Base-by-base conservation (phyloP, 2,329 filamentous ascomycete genomes). In the Geoglossum cookeanum region DNA sequence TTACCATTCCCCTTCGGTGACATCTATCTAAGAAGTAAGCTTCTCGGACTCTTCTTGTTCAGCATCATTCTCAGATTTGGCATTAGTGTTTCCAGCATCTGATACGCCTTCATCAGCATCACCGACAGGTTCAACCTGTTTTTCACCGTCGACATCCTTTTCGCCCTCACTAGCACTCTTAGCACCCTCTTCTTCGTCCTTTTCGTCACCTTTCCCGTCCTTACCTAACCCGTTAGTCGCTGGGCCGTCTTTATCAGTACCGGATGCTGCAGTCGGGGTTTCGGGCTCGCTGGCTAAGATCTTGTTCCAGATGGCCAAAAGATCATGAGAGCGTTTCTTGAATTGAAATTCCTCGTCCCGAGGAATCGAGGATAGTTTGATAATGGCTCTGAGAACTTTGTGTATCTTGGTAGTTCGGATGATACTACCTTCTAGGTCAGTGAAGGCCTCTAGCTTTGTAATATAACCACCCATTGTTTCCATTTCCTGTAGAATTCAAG, bases 371-470 rank as follows among this genome's bases (percentile, higher is more conserved):
- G 83, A 78, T 7, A 98, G 76, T 74, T 95, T 96, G 65, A 96
- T 75, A 62, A 98, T 92, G 3, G 85, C 89, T 74, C 94, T 95
- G 58, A 98, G 78, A 9, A 98, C 91, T 74, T 98, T 98, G 80
- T 97, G 91, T 71, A 98, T 96, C 77, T 97, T 98, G 60, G 92
- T 98, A 13, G 74, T 76, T 61, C 87, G 82, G 65, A 97, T 95
- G 64, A 96, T 92, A 62, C 82, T 81, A 33, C 86, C 87, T 68
- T 97, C 91, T 3, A 97, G 79, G 62, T 94, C 86, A 1, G 80
- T 68, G 75, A 81, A 84, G 6, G 76, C 79, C 71, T 98, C 92
- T 4, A 98, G 79, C 69, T 94, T 87, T 33, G 76, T 78, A 58
- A 94, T 75, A 65, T 83, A 87, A 17, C 86, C 83, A 3, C 83